Evolutionary conservation across 495 filamentous ascomycete genomes (phyloP), one percentile per base, ranked within the genome.

Genomic region (Talaromyces borbonicus): DNA sequence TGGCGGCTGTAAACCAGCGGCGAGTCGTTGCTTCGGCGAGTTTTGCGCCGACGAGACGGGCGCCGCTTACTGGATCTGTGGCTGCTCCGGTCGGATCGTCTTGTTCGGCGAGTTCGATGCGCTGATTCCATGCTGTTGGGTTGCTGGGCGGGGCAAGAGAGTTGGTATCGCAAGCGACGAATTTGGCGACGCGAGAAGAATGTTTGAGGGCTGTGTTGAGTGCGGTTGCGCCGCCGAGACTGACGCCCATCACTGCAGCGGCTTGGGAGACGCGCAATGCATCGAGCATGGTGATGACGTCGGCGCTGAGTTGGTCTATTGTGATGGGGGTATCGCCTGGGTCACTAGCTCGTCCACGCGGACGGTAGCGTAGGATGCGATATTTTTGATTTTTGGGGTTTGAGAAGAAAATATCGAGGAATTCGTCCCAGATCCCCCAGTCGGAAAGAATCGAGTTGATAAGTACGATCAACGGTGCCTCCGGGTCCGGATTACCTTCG

Each of bases 121-220:
- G 80, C 37, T 87, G 83, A 43, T 74, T 77, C 86, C 86, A 92
- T 2, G 83, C 83, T 37, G 75, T 75, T 5, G 75, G 75, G 63
- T 90, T 90, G 15, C 79, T 78, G 25, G 79, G 67, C 33, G 80
- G 80, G 0, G 74, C 73, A 6, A 76, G 70, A 5, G 74, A 74
- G 59, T 84, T 87, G 54, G 85, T 89, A 61, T 90, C 86, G 64
- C 85, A 90, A 8, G 81, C 72, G 27, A 90, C 67, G 61, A 89
- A 84, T 5, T 65, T 66, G 12, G 47, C 65, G 4, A 89, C 55
- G 27, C 73, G 65, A 0, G 62, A 49, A 0, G 84, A 83, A 53
- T 86, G 74, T 19, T 72, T 74, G 18, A 89, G 71, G 1, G 83
- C 78, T 41, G 80, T 77, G 51, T 83, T 81, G 35, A 92, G 69